A percentile compares a stretch with the other conserved stretches of the same genome.
Conservation (phyloP, 768 basidiomycete species). For the Russula earlei region DNA sequence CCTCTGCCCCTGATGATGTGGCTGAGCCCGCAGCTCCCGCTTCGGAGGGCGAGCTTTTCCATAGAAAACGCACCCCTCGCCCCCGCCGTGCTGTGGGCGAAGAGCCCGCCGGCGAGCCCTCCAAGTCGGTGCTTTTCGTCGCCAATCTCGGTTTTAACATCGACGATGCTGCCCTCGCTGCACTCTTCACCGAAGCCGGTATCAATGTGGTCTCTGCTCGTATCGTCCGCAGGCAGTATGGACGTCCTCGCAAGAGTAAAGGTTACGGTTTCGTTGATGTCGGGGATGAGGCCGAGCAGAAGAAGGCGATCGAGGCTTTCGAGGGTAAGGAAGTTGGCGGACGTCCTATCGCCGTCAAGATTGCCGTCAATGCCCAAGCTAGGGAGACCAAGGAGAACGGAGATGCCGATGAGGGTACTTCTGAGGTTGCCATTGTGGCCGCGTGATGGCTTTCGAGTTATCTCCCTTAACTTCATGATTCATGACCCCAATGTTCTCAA, state of each 20-base stretch:
- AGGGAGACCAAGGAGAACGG: slow-evolving; percentile 28
- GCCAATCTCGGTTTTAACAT: slow-evolving; percentile 96
- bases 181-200: slow-evolving; percentile 80
- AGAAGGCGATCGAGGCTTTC: slow-evolving; percentile 80
- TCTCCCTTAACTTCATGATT: slow-evolving; percentile 4
- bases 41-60: slow-evolving; percentile 37
- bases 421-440: slow-evolving; percentile 18
- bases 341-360: slow-evolving; percentile 83
- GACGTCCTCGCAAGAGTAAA: slow-evolving; percentile 80
- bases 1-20: slow-evolving; percentile 28
- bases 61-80: slow-evolving; percentile 51
- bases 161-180: slow-evolving; percentile 70
- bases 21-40: slow-evolving; percentile 31
- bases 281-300: slow-evolving; percentile 78
- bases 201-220: slow-evolving; percentile 79
- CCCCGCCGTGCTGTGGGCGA: slow-evolving; percentile 64
- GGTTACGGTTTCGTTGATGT: slow-evolving; percentile 99
- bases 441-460: slow-evolving; percentile 9
- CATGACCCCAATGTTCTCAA: slow-evolving; percentile 18
- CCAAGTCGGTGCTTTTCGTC: slow-evolving; percentile 86
- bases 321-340: slow-evolving; percentile 85
- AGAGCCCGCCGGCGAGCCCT: slow-evolving; percentile 80
- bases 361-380: slow-evolving; percentile 80
- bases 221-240: slow-evolving; percentile 80
- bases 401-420: slow-evolving; percentile 17